Percentiles rank a stretch among this genome's conserved stretches.
phyloP scores from a whole-genome alignment of 176 grass and related monocot genomes.

The Oryza glaberrima region DNA sequence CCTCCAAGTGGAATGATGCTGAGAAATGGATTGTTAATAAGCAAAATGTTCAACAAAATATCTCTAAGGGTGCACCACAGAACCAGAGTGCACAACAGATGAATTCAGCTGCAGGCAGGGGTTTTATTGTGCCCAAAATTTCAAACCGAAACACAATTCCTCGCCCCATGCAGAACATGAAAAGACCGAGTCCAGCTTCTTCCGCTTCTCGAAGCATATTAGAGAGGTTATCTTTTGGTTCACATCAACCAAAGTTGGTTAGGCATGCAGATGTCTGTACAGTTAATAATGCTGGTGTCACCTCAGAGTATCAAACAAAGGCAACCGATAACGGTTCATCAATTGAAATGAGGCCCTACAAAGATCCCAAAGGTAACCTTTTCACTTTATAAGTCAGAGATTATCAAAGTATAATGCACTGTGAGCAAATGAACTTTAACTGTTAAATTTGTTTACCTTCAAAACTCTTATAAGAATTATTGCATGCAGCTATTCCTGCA shows the following conservation, averaged over 20 bases:
- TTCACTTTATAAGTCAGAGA: neutral
- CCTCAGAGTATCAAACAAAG: conserved; percentile 25
- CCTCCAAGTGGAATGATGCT: conserved; percentile 96
- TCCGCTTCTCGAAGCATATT: conserved; percentile 55
- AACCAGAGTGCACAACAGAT: conserved; percentile 43
- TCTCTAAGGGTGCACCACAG: conserved; percentile 25
- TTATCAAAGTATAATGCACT: neutral
- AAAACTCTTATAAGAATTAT: conserved; percentile 1
- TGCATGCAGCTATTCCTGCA: conserved; percentile 49
- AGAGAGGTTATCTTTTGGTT: conserved; percentile 79
- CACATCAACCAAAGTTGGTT: conserved; percentile 52
- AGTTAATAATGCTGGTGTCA: conserved; percentile 28
- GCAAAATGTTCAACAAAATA: conserved; percentile 56
- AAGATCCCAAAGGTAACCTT: conserved; percentile 62
- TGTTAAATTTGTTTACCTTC: neutral
- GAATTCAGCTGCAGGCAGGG: conserved; percentile 36
- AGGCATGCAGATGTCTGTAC: conserved; percentile 46
- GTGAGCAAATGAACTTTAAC: neutral
- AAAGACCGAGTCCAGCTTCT: conserved; percentile 52
- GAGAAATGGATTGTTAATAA: conserved; percentile 97
- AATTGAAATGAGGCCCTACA: conserved; percentile 29
- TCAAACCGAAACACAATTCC: conserved; percentile 37
- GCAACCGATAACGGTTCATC: conserved; percentile 35
- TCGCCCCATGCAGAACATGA: conserved; percentile 47
- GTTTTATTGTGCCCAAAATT: conserved; percentile 39